A percentile compares a stretch with the other conserved stretches of the same genome.
Evolutionary conservation across 192 early-diverging fungal genomes (phyloP).

Genomic region (Umbelopsis sp.): DNA sequence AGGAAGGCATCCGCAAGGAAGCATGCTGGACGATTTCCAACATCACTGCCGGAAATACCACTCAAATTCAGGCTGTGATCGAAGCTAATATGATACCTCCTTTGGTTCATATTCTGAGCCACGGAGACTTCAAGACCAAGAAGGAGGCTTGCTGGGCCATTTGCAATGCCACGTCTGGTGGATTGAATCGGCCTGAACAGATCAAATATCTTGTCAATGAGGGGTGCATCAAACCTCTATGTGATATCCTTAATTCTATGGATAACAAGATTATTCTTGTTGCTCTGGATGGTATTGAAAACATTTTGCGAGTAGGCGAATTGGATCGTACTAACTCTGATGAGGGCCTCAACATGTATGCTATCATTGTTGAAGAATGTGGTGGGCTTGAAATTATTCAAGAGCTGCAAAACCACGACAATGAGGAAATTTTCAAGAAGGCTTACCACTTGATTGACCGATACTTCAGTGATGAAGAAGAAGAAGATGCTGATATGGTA

Average conservation of each 20-base stretch:
- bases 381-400: constrained; percentile 51
- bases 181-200: constrained; percentile 39
- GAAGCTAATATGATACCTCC: constrained; percentile 47
- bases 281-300: constrained; percentile 48
- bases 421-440: constrained; percentile 49
- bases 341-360: constrained; percentile 41
- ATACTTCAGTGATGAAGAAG: constrained; percentile 48
- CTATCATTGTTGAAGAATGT: constrained; percentile 49
- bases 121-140: constrained; percentile 44
- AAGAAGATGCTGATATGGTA: constrained; percentile 44
- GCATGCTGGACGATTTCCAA: constrained; percentile 60
- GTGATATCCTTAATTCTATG: constrained; percentile 45
- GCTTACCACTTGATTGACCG: constrained; percentile 51
- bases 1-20: constrained; percentile 47
- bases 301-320: constrained; percentile 51
- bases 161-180: constrained; percentile 45
- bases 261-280: constrained; percentile 47
- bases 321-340: constrained; percentile 24
- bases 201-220: constrained; percentile 44
- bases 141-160: constrained; percentile 59
- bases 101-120: constrained; percentile 38
- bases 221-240: constrained; percentile 51
- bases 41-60: constrained; percentile 47
- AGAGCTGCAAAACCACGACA: constrained; percentile 49
- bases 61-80: constrained; percentile 50